Base-by-base conservation (phyloP, 2,329 filamentous ascomycete genomes). In the Sporothrix mexicana region DNA sequence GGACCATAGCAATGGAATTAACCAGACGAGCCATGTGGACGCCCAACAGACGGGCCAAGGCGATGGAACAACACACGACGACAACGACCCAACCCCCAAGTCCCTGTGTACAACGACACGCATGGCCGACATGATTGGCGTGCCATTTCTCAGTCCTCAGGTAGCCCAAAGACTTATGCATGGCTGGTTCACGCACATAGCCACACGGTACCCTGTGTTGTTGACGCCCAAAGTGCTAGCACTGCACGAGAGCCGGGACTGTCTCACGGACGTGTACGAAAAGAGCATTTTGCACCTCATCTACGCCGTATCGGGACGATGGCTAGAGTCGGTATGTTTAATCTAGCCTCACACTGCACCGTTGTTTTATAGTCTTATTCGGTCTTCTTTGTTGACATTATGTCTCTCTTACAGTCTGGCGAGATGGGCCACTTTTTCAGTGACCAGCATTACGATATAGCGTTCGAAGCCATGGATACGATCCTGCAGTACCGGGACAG, bases 261-360 rank as follows among this genome's bases (percentile, higher is more conserved):
- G 49, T 15, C 49, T 51, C 49, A 51, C 49, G 2, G 49, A 51
- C 49, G 49, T 51, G 49, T 51, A 51, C 17, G 13, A 51, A 51
- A 51, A 51, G 49, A 51, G 49, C 49, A 51, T 51, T 51, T 51
- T 51, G 49, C 49, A 51, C 49, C 49, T 51, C 13, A 51, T 51
- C 49, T 51, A 51, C 49, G 49, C 49, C n/a, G 49, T 51, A 51
- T 51, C 49, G 2, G 49, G 49, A 51, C 49, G 49, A 51, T 51
- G 49, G 49, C 49, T 51, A 13, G 49, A 51, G 49, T 51, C 49
- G 49, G 49, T 51, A n/a, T 2, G 49, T 51, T n/a, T 7, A 51
- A 2, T 7, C 49, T 51, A 51, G 2, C 49, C 49, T n/a, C 49
- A 51, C 49, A 47, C 3, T 47, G 3, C 45, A 47, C 45, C 45